phyloP scores from a whole-genome alignment of 2,329 filamentous ascomycete species.

The Epichloe scottii region DNA sequence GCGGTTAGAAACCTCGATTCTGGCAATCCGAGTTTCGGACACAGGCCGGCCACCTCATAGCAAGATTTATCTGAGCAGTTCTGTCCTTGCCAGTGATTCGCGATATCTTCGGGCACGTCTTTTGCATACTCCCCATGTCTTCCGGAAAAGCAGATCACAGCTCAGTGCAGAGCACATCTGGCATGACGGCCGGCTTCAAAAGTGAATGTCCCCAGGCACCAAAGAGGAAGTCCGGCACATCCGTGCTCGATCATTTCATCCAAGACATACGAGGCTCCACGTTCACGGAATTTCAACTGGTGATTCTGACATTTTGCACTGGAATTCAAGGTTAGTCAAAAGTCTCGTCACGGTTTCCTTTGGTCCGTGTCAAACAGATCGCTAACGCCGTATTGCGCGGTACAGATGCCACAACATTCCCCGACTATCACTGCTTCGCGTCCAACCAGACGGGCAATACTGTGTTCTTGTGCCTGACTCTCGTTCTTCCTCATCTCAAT shows the following conservation, averaged over 20 bases:
- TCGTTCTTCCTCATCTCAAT: conserved; percentile 34
- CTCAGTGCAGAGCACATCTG: background rate
- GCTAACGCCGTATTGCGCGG: background rate
- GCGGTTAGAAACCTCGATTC: background rate
- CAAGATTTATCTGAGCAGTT: background rate
- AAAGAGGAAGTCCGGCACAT: background rate
- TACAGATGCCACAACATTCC: conserved; percentile 44
- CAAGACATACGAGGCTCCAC: conserved; percentile 24
- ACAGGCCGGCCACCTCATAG: background rate
- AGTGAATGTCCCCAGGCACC: background rate
- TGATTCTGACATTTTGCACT: conserved; percentile 36
- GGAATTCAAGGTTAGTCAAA: conserved; percentile 33
- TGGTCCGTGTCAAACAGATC: background rate
- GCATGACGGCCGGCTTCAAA: background rate
- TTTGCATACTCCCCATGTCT: background rate
- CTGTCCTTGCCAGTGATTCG: background rate
- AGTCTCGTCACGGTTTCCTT: no score
- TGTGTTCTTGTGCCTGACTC: conserved; percentile 41
- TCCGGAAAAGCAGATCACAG: background rate
- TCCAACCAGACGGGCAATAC: conserved; percentile 57
- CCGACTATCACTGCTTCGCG: conserved; percentile 49
- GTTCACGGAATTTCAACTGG: conserved; percentile 32
- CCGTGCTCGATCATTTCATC: conserved; percentile 10
- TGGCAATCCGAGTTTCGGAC: background rate
- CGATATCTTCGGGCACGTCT: background rate